These are phyloP conservation scores for Boletellus ananiceps DNA, from an alignment of 768 basidiomycete genomes.

Conservation along the genomic window DNA sequence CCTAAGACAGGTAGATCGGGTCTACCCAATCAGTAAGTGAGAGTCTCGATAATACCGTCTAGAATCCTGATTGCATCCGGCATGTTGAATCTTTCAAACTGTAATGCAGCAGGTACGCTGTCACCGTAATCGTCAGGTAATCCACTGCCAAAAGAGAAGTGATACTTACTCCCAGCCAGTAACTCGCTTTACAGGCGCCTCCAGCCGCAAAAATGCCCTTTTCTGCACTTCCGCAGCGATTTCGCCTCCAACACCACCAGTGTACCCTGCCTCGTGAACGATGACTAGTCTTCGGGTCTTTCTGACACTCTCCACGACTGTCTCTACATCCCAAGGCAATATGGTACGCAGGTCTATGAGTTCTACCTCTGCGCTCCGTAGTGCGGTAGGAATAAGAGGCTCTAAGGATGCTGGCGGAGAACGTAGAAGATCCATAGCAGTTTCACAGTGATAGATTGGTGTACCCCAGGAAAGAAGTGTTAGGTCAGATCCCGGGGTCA, in stretches of 20 bases:
- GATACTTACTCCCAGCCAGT: constrained; percentile 90
- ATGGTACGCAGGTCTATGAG: constrained; percentile 89
- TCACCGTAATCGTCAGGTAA: constrained; percentile 1
- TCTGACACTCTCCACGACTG: constrained; percentile 75
- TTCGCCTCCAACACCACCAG: constrained; percentile 85
- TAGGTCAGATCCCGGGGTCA: constrained; percentile 74
- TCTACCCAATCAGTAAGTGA: constrained; percentile 49
- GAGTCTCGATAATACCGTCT: constrained; percentile 80
- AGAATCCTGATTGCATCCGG: constrained; percentile 82
- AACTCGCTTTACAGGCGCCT: constrained; percentile 83
- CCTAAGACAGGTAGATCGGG: background rate
- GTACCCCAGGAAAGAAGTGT: constrained; percentile 94
- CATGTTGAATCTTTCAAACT: constrained; percentile 90
- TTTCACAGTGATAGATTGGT: constrained; percentile 85
- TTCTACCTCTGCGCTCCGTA: constrained; percentile 73
- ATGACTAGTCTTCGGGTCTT: constrained; percentile 82
- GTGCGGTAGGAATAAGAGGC: constrained; percentile 55
- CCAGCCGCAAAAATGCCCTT: constrained; percentile 80
- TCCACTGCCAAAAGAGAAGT: background rate
- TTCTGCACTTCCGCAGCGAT: constrained; percentile 90
- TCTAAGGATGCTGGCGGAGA: constrained; percentile 63
- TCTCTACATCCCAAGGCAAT: constrained; percentile 83
- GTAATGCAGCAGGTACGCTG: constrained; percentile 78
- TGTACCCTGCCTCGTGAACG: constrained; percentile 88
- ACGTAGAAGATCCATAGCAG: constrained; percentile 68